Base-by-base conservation (phyloP, 768 basidiomycete species). In the Boletellus emodensis region DNA sequence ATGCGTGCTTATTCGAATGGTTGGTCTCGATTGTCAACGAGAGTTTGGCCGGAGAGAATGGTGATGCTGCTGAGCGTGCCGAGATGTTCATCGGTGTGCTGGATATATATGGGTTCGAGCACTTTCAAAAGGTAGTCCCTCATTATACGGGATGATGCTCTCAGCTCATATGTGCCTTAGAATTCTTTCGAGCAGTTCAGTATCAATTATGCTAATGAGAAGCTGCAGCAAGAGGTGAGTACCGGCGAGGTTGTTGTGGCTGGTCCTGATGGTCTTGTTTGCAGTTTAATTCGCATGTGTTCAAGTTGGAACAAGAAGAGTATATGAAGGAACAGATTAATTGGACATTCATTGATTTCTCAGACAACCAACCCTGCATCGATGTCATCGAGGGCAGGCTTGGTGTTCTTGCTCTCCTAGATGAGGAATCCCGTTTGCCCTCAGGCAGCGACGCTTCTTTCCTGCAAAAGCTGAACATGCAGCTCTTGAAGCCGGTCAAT, bases 281-380 rank as follows among this genome's bases (percentile, higher is more conserved):
- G 7, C 57, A 96, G 90, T 99, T 99, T 75, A 98, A 98, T 61
- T 96, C 95, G 1, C 96, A 99, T 65, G 96, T 99, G 43, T 94
- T 93, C 82, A 94, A 98, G 76, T 83, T 99, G 37, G 96, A 99
- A 66, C 96, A 99, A 74, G 96, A 98, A 67, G 96, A 99, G 72
- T 99, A 99, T 64, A 84, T 98, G 45, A 91, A 95, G 57, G 96
- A 99, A 66, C 79, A 96, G 70, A 99, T 99, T 66, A 93, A 96
- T 67, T 99, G 96, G 96, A 97, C 90, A 9, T 98, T 98, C 72
- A 99, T 99, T 67, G 95, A 98, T 62, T 99, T 96, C 69, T 91
- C 91, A 10, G 96, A 99, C 71, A 99, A 99, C 64, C 96, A 98
- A 64, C 93, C 93, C 38, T 97, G 95, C 69, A 99, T 99, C 70